These are phyloP conservation scores for Penicillium malachiteum DNA, from an alignment of 495 filamentous ascomycete species.

Conservation along the genomic window DNA sequence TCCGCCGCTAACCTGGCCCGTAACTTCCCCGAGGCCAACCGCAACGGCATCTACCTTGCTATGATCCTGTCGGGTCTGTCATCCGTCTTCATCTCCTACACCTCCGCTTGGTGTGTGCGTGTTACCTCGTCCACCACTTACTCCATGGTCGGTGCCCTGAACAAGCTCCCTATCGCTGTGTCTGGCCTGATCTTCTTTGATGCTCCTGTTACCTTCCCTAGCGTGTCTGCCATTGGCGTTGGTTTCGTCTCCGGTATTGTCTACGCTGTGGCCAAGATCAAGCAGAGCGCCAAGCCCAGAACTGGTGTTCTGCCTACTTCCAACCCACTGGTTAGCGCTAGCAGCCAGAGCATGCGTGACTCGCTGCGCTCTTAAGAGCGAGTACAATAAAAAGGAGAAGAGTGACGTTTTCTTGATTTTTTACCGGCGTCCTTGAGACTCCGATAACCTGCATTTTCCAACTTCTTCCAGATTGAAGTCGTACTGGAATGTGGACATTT, in stretches of 20 bases:
- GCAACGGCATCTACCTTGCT: slow-evolving; percentile 74
- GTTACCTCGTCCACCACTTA: slow-evolving; percentile 96
- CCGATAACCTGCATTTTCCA: neutral
- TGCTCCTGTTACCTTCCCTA: slow-evolving; percentile 88
- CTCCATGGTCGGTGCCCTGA: slow-evolving; percentile 95
- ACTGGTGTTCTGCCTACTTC: slow-evolving; percentile 65
- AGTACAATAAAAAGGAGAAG: slow-evolving; percentile 3
- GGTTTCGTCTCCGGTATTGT: slow-evolving; percentile 92
- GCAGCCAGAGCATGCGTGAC: slow-evolving; percentile 88
- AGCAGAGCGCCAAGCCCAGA: slow-evolving; percentile 67
- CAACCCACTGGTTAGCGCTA: slow-evolving; percentile 75
- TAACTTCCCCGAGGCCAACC: slow-evolving; percentile 81
- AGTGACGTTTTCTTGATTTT: neutral
- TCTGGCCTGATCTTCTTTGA: slow-evolving; percentile 93
- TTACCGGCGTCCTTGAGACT: neutral
- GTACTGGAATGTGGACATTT: slow-evolving; percentile 4
- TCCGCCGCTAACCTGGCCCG: slow-evolving; percentile 74
- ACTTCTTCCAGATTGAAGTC: neutral
- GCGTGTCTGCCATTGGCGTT: slow-evolving; percentile 81
- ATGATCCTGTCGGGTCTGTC: slow-evolving; percentile 94
- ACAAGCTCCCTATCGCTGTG: slow-evolving; percentile 94
- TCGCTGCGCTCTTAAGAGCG: slow-evolving; percentile 57
- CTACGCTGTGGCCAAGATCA: slow-evolving; percentile 87
- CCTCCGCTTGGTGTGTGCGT: slow-evolving; percentile 96
- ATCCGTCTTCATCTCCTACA: slow-evolving; percentile 97